phyloP scores from a whole-genome alignment of 495 filamentous ascomycete genomes.

The Xylaria acuta region DNA sequence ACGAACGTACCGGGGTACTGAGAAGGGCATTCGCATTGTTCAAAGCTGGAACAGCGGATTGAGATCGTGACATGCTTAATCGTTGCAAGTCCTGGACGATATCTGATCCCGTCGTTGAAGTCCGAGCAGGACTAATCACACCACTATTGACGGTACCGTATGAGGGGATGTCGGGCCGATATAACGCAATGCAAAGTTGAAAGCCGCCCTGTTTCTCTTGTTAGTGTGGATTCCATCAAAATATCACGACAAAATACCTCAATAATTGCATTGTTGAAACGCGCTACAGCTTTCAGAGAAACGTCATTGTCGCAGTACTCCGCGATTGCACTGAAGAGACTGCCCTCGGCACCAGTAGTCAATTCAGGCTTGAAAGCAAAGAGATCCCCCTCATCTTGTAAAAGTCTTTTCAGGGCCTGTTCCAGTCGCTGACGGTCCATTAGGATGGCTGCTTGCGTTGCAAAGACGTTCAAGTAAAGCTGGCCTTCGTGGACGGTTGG shows the following conservation, averaged over 20 bases:
- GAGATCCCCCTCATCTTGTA: constrained; percentile 61
- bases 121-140: constrained; percentile 21
- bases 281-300: constrained; percentile 42
- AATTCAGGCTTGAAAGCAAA: constrained; percentile 54
- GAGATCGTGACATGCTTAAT: constrained; percentile 37
- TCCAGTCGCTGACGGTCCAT: constrained; percentile 45
- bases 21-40: constrained; percentile 33
- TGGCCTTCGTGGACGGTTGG: constrained; percentile 58
- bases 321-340: constrained; percentile 47
- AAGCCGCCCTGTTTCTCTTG: constrained; percentile 30
- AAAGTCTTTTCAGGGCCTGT: constrained; percentile 51
- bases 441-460: constrained; percentile 30
- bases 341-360: constrained; percentile 39
- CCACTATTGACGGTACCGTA: not conserved
- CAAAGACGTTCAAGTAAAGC: constrained; percentile 52
- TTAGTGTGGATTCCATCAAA: constrained; percentile 25
- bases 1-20: constrained; percentile 49
- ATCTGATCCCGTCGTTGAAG: constrained; percentile 27
- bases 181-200: constrained; percentile 35
- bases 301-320: constrained; percentile 63
- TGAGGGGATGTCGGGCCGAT: constrained; percentile 34
- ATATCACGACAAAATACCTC: constrained; percentile 46
- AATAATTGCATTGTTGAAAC: constrained; percentile 54
- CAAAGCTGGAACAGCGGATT: constrained; percentile 28
- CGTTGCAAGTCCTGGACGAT: constrained; percentile 32